Evolutionary conservation across 805 yeast genomes (phyloP), one percentile per base, ranked within the genome.

Genomic region (Vanderwaltozyma polyspora): DNA sequence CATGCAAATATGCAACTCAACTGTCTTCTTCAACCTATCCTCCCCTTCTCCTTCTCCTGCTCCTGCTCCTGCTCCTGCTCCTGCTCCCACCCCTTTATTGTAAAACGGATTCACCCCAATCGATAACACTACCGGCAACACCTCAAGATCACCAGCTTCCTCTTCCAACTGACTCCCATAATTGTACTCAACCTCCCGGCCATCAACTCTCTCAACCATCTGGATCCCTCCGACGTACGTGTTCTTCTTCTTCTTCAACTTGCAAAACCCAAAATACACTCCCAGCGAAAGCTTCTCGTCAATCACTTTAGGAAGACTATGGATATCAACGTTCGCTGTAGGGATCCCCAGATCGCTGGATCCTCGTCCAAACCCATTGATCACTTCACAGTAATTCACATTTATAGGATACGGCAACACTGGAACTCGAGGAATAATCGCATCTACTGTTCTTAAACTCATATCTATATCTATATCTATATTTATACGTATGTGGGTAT

Each of bases 21-120:
- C 93, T 0, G 94, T 77, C 59, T 83, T 84, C 46, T 71, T n/a
- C n/a, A n/a, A n/a, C n/a, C n/a, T n/a, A n/a, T n/a, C n/a, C n/a
- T n/a, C n/a, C n/a, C n/a, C n/a, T n/a, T n/a, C n/a, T n/a, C n/a
- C n/a, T n/a, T n/a, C n/a, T n/a, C n/a, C 70, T 14, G 16, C 21
- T 48, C 91, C 93, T 5, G 89, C 91, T 0, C 94, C 76, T 45
- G 72, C 70, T 33, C 72, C 70, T 14, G 16, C 21, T 48, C 91
- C 93, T 5, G 89, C 91, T 0, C 94, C 76, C 45, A 72, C 70
- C 32, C 72, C 66, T 57, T 91, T 87, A 18, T 76, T 71, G 61
- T 75, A 91, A 54, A 79, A 89, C 25, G 98, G 97, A 52, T 91
- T 91, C 82, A 86, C 84, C 1, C 99, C 99, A 14, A 91, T 68